Conservation (phyloP, 495 filamentous ascomycete genomes). For the Neurospora sp. region DNA sequence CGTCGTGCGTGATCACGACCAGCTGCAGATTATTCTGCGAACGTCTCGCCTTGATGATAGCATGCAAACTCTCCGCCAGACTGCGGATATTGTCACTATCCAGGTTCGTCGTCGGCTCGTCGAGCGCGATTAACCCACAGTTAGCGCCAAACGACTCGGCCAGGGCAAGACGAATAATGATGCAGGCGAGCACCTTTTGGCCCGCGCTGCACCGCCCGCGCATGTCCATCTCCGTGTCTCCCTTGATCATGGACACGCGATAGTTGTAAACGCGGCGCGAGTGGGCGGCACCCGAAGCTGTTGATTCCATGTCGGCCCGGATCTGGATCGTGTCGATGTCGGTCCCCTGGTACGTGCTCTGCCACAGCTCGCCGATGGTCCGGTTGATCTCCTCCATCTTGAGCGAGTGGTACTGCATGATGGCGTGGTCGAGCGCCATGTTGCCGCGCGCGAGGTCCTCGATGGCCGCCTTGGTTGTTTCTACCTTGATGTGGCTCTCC, state of each 20-base stretch:
- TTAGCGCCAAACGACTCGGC: slow-evolving; percentile 96
- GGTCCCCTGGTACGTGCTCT: slow-evolving; percentile 90
- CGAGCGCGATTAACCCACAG: slow-evolving; percentile 91
- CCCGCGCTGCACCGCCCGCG: slow-evolving; percentile 93
- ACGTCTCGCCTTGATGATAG: slow-evolving; percentile 76
- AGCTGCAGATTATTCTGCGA: slow-evolving; percentile 92
- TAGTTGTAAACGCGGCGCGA: slow-evolving; percentile 90
- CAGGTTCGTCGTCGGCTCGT: slow-evolving; percentile 96
- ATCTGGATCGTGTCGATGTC: slow-evolving; percentile 97
- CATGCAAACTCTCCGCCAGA: slow-evolving; percentile 71
- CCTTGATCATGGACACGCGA: slow-evolving; percentile 96
- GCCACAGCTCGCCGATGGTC: slow-evolving; percentile 92
- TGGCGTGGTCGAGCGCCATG: slow-evolving; percentile 78
- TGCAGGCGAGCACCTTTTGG: slow-evolving; percentile 90
- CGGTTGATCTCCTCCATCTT: slow-evolving; percentile 99
- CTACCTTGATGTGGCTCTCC: slow-evolving; percentile 79
- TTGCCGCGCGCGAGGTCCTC: slow-evolving; percentile 79
- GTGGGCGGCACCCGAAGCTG: slow-evolving; percentile 24
- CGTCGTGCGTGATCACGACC: slow-evolving; percentile 98
- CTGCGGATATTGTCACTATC: slow-evolving; percentile 89
- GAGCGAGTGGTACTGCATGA: slow-evolving; percentile 88
- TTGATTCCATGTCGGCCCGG: slow-evolving; percentile 71
- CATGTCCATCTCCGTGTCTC: slow-evolving; percentile 98
- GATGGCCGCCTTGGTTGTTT: slow-evolving; percentile 84
- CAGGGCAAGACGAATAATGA: slow-evolving; percentile 93